phyloP scores from a whole-genome alignment of 768 basidiomycete species.

The Rhodocollybia butyracea region DNA sequence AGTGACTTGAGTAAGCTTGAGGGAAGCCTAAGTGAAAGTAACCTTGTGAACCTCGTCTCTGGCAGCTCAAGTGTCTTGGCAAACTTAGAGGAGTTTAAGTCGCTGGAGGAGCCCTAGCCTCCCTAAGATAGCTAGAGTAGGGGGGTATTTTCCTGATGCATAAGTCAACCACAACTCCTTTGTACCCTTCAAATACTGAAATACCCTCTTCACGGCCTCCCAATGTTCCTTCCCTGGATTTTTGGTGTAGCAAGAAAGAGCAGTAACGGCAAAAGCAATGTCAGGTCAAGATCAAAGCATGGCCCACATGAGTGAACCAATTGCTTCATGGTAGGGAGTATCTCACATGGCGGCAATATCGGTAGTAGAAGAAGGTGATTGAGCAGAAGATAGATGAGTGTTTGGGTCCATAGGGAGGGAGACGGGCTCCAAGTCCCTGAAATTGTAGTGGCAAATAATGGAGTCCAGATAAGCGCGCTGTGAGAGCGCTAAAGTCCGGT shows the following conservation, averaged over 20 bases:
- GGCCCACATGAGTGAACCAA: slow-evolving; percentile 11
- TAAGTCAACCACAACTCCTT: slow-evolving; percentile 12
- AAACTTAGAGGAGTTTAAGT: too few species aligned
- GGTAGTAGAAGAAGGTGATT: neutral
- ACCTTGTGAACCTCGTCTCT: too few species aligned
- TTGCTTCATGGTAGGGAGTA: slow-evolving; percentile 16
- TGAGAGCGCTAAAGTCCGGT: slow-evolving; percentile 17
- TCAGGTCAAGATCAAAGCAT: neutral
- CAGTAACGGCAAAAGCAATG: slow-evolving; percentile 14
- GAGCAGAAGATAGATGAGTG: neutral
- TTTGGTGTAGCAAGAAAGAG: slow-evolving; percentile 19
- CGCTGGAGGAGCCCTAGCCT: too few species aligned
- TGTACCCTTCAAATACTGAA: slow-evolving; percentile 25
- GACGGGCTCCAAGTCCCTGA: slow-evolving; percentile 14
- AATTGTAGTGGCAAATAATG: slow-evolving; percentile 16
- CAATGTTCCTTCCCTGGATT: slow-evolving; percentile 28
- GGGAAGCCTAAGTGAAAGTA: too few species aligned
- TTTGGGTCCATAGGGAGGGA: slow-evolving; percentile 11
- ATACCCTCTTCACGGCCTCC: slow-evolving; percentile 26
- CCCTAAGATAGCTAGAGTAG: too few species aligned
- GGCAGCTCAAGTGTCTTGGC: too few species aligned
- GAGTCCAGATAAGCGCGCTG: slow-evolving; percentile 21
- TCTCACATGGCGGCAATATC: slow-evolving; percentile 14
- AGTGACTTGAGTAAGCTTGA: too few species aligned
- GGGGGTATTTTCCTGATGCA: too few species aligned